Conservation (phyloP, 805 yeast genomes). For the Metschnikowia anglica region DNA sequence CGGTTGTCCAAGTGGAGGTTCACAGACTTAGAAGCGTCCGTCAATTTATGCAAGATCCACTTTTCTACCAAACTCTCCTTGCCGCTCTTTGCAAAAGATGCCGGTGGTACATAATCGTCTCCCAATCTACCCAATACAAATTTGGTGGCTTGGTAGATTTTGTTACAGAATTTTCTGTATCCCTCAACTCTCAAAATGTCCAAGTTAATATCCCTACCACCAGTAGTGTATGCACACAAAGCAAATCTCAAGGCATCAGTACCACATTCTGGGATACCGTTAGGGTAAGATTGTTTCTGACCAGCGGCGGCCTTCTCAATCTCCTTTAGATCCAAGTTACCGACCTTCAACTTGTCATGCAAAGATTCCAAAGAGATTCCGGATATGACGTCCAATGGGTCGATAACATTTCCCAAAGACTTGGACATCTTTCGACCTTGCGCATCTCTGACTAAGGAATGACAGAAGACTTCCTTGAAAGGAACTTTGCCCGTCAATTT, state of each 20-base stretch:
- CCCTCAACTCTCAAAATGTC: constrained; percentile 97
- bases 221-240: constrained; percentile 95
- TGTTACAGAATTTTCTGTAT: constrained; percentile 98
- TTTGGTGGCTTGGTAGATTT: constrained; percentile 98
- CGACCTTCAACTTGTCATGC: constrained; percentile 71
- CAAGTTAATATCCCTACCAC: constrained; percentile 96
- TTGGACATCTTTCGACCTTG: constrained; percentile 99
- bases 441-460: constrained; percentile 96
- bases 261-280: constrained; percentile 99
- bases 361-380: constrained; percentile 82
- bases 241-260: constrained; percentile 98
- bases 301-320: constrained; percentile 84
- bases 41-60: constrained; percentile 90
- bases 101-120: constrained; percentile 81
- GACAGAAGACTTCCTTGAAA: constrained; percentile 96
- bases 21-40: constrained; percentile 63
- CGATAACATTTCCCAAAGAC: constrained; percentile 94
- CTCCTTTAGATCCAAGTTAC: constrained; percentile 90
- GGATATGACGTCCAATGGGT: constrained; percentile 88
- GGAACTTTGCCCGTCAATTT: constrained; percentile 91
- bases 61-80: constrained; percentile 89
- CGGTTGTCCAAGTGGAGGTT: constrained; percentile 72
- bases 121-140: constrained; percentile 93
- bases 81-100: constrained; percentile 60
- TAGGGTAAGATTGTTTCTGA: constrained; percentile 86